phyloP scores from a whole-genome alignment of 345 rosid genomes.

The Murraya paniculata region DNA sequence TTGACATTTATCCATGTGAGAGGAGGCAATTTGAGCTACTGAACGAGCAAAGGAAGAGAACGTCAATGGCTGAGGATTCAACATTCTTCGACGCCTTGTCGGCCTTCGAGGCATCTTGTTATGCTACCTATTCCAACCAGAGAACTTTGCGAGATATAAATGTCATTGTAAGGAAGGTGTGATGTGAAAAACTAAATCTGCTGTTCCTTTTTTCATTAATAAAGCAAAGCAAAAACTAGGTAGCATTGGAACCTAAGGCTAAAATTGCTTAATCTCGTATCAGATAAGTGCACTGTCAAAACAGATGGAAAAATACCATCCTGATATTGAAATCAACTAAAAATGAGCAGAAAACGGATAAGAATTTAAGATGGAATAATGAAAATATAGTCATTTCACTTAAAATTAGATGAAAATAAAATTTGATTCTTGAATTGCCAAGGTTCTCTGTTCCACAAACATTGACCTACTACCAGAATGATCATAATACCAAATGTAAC shows the following conservation, averaged over 20 bases:
- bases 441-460: neutral
- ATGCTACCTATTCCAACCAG: slow-evolving; percentile 13
- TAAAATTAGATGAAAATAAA: neutral
- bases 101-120: slow-evolving; percentile 50
- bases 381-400: neutral
- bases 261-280: neutral
- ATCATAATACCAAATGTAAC: neutral
- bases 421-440: neutral
- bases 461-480: neutral
- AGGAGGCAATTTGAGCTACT: slow-evolving; percentile 42
- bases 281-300: neutral
- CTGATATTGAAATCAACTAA: neutral
- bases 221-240: neutral
- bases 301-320: neutral
- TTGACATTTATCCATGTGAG: slow-evolving; percentile 31
- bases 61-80: slow-evolving; percentile 46
- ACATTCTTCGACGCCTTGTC: slow-evolving; percentile 28
- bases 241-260: neutral
- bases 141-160: neutral
- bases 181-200: neutral
- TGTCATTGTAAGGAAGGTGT: neutral
- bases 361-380: neutral
- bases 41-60: slow-evolving; percentile 73
- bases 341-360: neutral
- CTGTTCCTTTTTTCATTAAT: neutral